Conservation (phyloP, 2,329 filamentous ascomycete genomes). For the Nectriaceae sp. region DNA sequence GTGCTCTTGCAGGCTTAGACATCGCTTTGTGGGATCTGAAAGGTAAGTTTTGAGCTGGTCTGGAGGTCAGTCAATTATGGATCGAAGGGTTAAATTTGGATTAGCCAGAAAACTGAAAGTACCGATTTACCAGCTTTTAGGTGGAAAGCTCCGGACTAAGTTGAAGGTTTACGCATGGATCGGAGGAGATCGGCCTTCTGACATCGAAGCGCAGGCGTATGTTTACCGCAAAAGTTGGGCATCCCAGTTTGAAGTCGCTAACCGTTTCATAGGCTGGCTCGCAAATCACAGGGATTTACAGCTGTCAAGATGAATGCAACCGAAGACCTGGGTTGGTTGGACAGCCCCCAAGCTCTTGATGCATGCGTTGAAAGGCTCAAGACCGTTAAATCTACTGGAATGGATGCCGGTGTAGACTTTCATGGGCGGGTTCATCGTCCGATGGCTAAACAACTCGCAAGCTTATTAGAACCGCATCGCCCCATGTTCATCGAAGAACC, state of each 20-base stretch:
- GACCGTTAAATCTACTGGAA: slow-evolving; percentile 66
- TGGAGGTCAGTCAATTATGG: rapidly evolving
- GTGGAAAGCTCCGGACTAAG: slow-evolving; percentile 71
- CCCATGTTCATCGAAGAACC: slow-evolving; percentile 80
- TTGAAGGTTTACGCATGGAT: slow-evolving; percentile 79
- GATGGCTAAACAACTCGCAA: slow-evolving; percentile 78
- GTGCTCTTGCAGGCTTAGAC: slow-evolving; percentile 73
- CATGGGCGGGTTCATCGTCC: slow-evolving; percentile 76
- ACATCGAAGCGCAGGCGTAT: slow-evolving; percentile 65
- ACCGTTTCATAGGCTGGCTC: slow-evolving; percentile 46
- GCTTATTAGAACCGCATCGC: slow-evolving; percentile 64
- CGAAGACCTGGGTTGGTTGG: slow-evolving; percentile 74
- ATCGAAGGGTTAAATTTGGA: not conserved
- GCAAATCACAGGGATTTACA: slow-evolving; percentile 63
- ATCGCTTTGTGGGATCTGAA: slow-evolving; percentile 83
- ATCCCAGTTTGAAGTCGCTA: not conserved
- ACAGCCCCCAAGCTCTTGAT: slow-evolving; percentile 66
- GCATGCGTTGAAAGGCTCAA: slow-evolving; percentile 67
- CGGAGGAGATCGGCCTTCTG: slow-evolving; percentile 69
- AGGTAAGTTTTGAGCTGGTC: slow-evolving; percentile 29
- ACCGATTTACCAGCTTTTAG: slow-evolving; percentile 72
- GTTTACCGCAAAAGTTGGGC: slow-evolving; percentile 22
- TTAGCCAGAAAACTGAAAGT: slow-evolving; percentile 54
- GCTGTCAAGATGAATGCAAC: slow-evolving; percentile 81
- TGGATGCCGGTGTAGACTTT: slow-evolving; percentile 77